Conservation (phyloP, 768 basidiomycete species). For the Thelephora aurantiotincta region DNA sequence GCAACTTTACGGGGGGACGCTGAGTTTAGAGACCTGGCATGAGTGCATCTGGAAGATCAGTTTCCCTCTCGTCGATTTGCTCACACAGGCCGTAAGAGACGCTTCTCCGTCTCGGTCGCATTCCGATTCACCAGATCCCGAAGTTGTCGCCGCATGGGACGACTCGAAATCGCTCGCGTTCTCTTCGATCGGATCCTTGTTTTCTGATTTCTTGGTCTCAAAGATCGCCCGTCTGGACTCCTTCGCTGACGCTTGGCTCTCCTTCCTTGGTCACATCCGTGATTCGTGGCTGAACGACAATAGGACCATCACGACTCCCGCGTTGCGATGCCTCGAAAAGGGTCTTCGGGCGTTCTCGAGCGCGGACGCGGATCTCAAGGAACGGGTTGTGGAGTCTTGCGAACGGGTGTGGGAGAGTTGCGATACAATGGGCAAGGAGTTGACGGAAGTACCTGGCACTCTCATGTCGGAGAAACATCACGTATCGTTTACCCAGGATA, state of each 20-base stretch:
- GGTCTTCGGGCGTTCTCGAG: conserved; percentile 46
- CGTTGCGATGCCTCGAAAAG: conserved; percentile 72
- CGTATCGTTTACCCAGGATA: conserved; percentile 67
- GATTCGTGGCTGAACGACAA: conserved; percentile 52
- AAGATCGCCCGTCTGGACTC: conserved; percentile 63
- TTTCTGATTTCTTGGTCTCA: conserved; percentile 61
- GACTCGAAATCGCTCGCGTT: conserved; percentile 81
- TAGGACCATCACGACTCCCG: conserved; percentile 64
- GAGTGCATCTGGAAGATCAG: conserved; percentile 86
- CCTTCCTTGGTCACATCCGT: conserved; percentile 60
- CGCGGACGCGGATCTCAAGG: conserved; percentile 17
- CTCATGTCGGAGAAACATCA: conserved; percentile 1
- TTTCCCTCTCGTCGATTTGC: conserved; percentile 70
- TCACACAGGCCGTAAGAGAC: conserved; percentile 41
- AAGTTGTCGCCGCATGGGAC: conserved; percentile 49
- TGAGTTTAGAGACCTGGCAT: conserved; percentile 77
- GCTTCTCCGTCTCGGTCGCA: conserved; percentile 6
- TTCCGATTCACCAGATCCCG: conserved; percentile 7
- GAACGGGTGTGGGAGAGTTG: conserved; percentile 61
- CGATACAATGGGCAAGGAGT: conserved; percentile 44
- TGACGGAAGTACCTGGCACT: conserved; percentile 18
- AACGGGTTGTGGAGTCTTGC: conserved; percentile 32
- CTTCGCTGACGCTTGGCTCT: conserved; percentile 60
- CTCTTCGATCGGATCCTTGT: conserved; percentile 71
- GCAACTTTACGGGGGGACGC: conserved; percentile 82